Conservation (phyloP, 345 rosid species). For the Eucalyptus caleyi region DNA sequence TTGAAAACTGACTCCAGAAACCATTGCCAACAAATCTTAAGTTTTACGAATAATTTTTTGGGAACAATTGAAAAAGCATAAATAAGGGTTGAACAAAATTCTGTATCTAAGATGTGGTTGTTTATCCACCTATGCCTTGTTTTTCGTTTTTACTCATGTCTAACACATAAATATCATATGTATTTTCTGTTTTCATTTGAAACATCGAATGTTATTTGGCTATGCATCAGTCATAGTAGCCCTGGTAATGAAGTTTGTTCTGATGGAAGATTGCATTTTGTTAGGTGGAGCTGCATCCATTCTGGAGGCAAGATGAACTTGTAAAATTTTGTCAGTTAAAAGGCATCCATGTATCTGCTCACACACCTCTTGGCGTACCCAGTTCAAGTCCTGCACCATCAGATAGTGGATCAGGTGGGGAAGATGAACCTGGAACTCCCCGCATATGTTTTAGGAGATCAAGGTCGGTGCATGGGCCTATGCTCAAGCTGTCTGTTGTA, state of each 20-base stretch:
- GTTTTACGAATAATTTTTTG: not conserved
- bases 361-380: slow-evolving; percentile 61
- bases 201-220: not conserved
- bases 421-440: slow-evolving; percentile 61
- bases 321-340: slow-evolving; percentile 46
- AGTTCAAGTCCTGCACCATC: slow-evolving; percentile 33
- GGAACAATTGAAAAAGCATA: not conserved
- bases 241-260: not conserved
- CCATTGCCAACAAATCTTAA: not conserved
- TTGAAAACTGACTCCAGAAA: not conserved
- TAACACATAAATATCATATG: not conserved
- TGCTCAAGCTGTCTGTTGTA: slow-evolving; percentile 50
- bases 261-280: not conserved
- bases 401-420: slow-evolving; percentile 58
- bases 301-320: slow-evolving; percentile 61
- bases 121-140: not conserved
- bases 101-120: not conserved
- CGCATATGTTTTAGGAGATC: slow-evolving; percentile 54
- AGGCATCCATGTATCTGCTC: slow-evolving; percentile 60
- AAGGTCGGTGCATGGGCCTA: slow-evolving; percentile 55
- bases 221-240: not conserved
- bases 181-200: not conserved
- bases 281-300: slow-evolving; percentile 57
- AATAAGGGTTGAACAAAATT: not conserved
- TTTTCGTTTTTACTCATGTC: not conserved